Base-by-base conservation (phyloP, 805 yeast species). In the Sungouiozyma intestinalis region DNA sequence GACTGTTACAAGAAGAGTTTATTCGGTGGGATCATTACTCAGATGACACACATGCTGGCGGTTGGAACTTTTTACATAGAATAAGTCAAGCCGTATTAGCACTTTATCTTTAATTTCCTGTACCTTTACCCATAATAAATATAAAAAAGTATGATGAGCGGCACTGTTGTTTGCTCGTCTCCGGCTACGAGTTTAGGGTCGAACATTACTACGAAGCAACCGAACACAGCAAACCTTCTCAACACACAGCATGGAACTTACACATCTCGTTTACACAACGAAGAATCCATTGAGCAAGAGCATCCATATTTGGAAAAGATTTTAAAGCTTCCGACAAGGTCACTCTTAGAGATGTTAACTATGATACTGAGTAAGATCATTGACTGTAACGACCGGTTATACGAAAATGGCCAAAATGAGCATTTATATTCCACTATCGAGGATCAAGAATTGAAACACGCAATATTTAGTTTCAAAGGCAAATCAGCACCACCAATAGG, bases 401-500 rank as follows among this genome's bases (percentile, higher is more conserved):
- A n/a, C 16, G 21, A 9, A 20, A 31, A 36, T 20, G 16, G n/a
- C 15, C 16, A 81, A 53, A 42, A 40, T 3, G 21, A 39, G 32
- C 33, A 11, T 35, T 40, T 31, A 35, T 40, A 19, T 11, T 6
- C 29, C 9, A 11, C 9, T 24, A 24, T 24, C 29, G 29, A 24
- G 6, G 29, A 24, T 24, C 9, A 24, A 6, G 29, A 7, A 16
- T 40, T 44, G 17, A 29, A 48, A 18, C 41, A 49, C 24, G 50
- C 60, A 46, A 85, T 90, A 3, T 66, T 90, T 44, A 92, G 95
- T 37, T 92, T 92, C 61, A 95, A 87, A 62, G 98, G 98, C 15
- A 79, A 94, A 45, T 94, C 90, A 57, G 81, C 92, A 8, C 98
- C 98, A 1, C 95, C 94, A n/a, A 92, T 92, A 41, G 77, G 88